Percentiles rank a stretch among this genome's conserved stretches.
These are phyloP conservation scores for Trematosphaeria pertusa DNA, from an alignment of 2,329 filamentous ascomycete genomes.

Conservation along the genomic window DNA sequence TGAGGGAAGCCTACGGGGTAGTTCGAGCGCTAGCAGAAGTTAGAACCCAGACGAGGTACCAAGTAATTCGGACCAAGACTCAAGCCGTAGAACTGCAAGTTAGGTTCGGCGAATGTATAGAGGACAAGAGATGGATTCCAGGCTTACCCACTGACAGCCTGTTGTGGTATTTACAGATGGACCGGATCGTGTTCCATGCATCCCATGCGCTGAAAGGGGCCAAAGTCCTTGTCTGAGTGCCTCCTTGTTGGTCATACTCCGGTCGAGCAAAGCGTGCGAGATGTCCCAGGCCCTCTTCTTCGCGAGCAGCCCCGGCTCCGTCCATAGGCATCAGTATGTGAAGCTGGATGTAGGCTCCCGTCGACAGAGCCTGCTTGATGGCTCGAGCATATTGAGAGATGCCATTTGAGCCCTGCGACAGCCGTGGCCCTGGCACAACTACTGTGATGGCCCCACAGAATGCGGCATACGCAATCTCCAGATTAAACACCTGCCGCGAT, in stretches of 20 bases:
- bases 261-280: conserved; percentile 58
- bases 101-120: conserved; percentile 3
- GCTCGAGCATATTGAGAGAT: conserved; percentile 81
- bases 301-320: conserved; percentile 69
- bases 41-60: no score
- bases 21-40: conserved; percentile 57
- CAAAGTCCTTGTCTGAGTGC: conserved; percentile 51
- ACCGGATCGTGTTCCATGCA: conserved; percentile 87
- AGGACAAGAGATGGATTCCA: conserved; percentile 1
- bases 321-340: conserved; percentile 86
- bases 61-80: no score
- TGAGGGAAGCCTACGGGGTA: conserved; percentile 66
- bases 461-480: conserved; percentile 92
- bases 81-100: neutral
- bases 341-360: conserved; percentile 79
- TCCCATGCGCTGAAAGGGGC: conserved; percentile 88
- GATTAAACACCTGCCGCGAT: conserved; percentile 86
- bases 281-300: conserved; percentile 59
- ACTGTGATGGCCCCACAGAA: conserved; percentile 91
- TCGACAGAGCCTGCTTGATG: conserved; percentile 77
- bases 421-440: conserved; percentile 78
- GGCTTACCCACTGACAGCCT: conserved; percentile 83
- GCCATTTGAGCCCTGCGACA: conserved; percentile 64
- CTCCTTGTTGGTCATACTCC: conserved; percentile 39
- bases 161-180: conserved; percentile 82